phyloP scores from a whole-genome alignment of 1,139 yeast species.

The Chernovozyma sophiae-reginae region DNA sequence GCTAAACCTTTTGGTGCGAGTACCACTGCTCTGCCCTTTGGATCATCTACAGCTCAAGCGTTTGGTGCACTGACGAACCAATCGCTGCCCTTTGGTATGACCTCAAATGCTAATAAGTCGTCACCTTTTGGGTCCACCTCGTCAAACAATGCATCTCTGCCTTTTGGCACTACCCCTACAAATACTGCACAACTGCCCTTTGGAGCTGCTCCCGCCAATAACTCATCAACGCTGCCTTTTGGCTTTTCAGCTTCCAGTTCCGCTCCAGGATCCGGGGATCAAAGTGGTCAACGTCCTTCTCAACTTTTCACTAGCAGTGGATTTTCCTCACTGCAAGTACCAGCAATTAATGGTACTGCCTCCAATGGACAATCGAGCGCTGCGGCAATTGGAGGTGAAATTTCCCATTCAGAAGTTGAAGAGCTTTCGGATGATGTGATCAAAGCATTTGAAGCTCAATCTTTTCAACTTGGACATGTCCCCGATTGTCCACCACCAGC shows the following conservation, averaged over 20 bases:
- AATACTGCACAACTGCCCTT: constrained; percentile 9
- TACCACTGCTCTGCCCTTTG: constrained; percentile 10
- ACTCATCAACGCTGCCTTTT: constrained; percentile 6
- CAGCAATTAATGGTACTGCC: too few relatives aligned
- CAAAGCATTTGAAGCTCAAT: constrained; percentile 46
- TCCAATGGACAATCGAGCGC: neutral
- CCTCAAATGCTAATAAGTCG: constrained; percentile 1
- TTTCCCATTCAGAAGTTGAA: neutral
- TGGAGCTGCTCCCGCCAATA: constrained; percentile 10
- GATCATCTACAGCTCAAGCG: constrained; percentile 6
- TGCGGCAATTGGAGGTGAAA: too few relatives aligned
- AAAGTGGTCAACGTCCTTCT: too few relatives aligned
- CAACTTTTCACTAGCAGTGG: too few relatives aligned
- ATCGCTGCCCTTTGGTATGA: constrained; percentile 4
- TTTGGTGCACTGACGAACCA: constrained; percentile 6
- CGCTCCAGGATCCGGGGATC: too few relatives aligned
- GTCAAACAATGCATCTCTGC: constrained; percentile 4
- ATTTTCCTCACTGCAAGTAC: too few relatives aligned
- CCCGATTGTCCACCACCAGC: constrained; percentile 83
- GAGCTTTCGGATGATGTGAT: constrained; percentile 21
- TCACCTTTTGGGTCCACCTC: constrained; percentile 12
- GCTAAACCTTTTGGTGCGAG: constrained; percentile 11
- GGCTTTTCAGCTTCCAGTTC: constrained; percentile 3
- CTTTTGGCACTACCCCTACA: constrained; percentile 11
- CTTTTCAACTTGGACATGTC: constrained; percentile 60